A percentile compares a stretch with the other conserved stretches of the same genome.
These are phyloP conservation scores for Gloeopeniophorella convolvens DNA, from an alignment of 768 basidiomycete species.

Conservation along the genomic window DNA sequence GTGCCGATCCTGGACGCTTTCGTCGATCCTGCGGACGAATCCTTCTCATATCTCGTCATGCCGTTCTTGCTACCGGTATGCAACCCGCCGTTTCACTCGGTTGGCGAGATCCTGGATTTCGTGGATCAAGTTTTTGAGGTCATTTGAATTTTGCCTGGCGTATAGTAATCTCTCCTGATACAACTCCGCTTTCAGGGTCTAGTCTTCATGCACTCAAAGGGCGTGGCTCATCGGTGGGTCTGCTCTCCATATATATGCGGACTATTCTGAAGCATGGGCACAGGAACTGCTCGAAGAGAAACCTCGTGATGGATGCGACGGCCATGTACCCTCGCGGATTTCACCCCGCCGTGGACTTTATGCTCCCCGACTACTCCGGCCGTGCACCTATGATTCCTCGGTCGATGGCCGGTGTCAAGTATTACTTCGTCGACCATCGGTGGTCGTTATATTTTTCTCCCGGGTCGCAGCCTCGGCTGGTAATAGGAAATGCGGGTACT, in stretches of 20 bases:
- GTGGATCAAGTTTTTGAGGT: constrained; percentile 15
- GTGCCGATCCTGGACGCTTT: constrained; percentile 16
- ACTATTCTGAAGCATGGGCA: no score
- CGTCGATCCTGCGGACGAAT: neutral
- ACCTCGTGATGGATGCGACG: constrained; percentile 13
- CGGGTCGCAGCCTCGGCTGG: neutral
- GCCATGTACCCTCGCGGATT: constrained; percentile 12
- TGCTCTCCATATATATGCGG: neutral
- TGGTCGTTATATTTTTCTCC: constrained; percentile 7
- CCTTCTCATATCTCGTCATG: constrained; percentile 17
- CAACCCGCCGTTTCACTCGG: neutral
- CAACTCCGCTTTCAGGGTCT: constrained; percentile 8
- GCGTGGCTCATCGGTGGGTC: constrained; percentile 15
- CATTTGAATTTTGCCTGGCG: neutral
- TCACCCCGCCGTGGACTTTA: constrained; percentile 1
- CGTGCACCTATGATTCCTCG: neutral
- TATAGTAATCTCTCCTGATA: neutral
- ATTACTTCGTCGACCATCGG: constrained; percentile 13
- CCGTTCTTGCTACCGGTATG: constrained; percentile 2
- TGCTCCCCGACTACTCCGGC: neutral
- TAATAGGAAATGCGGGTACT: neutral
- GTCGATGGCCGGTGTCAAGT: neutral
- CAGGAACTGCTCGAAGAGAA: constrained; percentile 1
- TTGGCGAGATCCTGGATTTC: constrained; percentile 14
- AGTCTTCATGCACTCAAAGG: constrained; percentile 15